Percentiles rank a stretch among this genome's conserved stretches.
Evolutionary conservation across 306 rosid species (phyloP).

Genomic region (Rosa persica): DNA sequence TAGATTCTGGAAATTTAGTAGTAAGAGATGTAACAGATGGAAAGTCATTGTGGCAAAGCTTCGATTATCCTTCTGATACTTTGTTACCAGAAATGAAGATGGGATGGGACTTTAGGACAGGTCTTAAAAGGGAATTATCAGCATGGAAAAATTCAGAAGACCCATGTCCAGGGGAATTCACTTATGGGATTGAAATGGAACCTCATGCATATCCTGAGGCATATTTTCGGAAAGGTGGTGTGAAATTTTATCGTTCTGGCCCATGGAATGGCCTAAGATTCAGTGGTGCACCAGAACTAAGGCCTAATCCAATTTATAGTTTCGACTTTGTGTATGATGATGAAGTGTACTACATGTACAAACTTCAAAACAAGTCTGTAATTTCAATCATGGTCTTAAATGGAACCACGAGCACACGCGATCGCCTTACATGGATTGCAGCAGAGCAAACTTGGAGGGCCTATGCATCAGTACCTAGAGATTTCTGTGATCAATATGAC

Average conservation of each 20-base stretch:
- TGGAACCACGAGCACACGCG: slow-evolving; percentile 25
- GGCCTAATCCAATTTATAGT: no score
- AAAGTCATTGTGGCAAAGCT: no score
- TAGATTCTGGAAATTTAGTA: slow-evolving; percentile 54
- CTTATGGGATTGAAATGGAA: neutral
- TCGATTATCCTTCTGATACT: slow-evolving; percentile 60
- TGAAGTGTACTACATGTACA: slow-evolving; percentile 45
- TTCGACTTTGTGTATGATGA: slow-evolving; percentile 3
- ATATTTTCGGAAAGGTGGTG: slow-evolving; percentile 33
- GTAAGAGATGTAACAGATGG: slow-evolving; percentile 34
- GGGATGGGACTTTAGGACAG: slow-evolving; percentile 47
- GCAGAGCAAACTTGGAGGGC: slow-evolving; percentile 41
- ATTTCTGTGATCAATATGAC: slow-evolving; percentile 44
- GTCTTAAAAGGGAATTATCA: slow-evolving; percentile 24
- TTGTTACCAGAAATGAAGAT: slow-evolving; percentile 53
- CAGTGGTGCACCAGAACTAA: no score
- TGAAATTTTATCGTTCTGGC: slow-evolving; percentile 33
- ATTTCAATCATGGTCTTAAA: slow-evolving; percentile 49
- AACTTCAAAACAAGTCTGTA: slow-evolving; percentile 29
- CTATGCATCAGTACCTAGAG: slow-evolving; percentile 31
- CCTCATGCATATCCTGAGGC: slow-evolving; percentile 32
- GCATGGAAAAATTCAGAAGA: no score
- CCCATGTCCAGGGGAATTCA: no score
- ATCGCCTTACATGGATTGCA: slow-evolving; percentile 39
- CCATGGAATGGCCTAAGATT: slow-evolving; percentile 41